Evolutionary conservation across 1,284 basidiomycete genomes (phyloP).

Genomic region (Ganoderma sinense): DNA sequence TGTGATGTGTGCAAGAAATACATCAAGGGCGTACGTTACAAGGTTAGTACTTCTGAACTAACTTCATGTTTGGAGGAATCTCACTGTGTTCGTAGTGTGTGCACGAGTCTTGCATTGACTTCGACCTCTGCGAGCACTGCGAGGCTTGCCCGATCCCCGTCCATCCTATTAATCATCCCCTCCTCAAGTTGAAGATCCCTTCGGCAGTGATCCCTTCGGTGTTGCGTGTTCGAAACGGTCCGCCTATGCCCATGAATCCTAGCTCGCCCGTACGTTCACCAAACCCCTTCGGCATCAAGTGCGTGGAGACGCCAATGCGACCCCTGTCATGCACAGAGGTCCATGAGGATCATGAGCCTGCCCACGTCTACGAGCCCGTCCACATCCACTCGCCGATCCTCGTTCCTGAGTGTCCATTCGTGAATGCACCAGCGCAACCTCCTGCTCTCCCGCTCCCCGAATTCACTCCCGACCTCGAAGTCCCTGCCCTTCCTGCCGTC

Average conservation of each 20-base stretch:
- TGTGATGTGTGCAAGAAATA: conserved; percentile 56
- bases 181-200: conserved; percentile 78
- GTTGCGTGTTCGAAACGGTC: not conserved
- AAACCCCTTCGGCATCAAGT: conserved; percentile 1
- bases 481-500: conserved; percentile 1
- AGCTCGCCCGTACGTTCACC: not conserved
- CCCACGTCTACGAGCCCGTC: not conserved
- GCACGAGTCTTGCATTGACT: conserved; percentile 83
- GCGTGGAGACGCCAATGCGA: not conserved
- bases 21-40: conserved; percentile 75
- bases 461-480: conserved; percentile 20
- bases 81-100: conserved; percentile 65
- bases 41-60: conserved; percentile 50
- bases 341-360: not conserved
- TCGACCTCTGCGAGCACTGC: conserved; percentile 84
- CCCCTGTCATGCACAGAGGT: not conserved
- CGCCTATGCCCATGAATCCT: conserved; percentile 3
- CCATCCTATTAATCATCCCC: conserved; percentile 78
- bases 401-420: not conserved
- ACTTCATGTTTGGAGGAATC: conserved; percentile 12
- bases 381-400: not conserved
- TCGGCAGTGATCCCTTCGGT: conserved; percentile 56
- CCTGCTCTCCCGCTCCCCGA: conserved; percentile 26
- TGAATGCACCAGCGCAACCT: conserved; percentile 21
- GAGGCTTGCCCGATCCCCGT: conserved; percentile 82